Evolutionary conservation across 805 yeast species (phyloP).

Genomic region (Saccharomycopsis synnaedendra): DNA sequence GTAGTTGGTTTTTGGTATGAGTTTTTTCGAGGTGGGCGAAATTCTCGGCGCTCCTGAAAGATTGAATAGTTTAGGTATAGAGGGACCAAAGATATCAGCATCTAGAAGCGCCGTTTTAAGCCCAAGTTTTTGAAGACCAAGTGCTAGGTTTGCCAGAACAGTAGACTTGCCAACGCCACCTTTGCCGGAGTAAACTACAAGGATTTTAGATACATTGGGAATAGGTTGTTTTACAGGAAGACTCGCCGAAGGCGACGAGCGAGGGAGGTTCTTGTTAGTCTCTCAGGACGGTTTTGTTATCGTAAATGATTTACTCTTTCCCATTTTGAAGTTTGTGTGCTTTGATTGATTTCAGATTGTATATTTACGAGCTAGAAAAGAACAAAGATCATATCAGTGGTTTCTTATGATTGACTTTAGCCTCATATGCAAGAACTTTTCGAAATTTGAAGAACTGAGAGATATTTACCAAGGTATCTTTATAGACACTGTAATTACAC

Average conservation of each 20-base stretch:
- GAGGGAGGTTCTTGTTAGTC: no score
- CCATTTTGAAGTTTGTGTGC: no score
- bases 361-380: no score
- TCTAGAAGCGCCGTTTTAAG: constrained; percentile 60
- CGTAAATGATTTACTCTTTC: no score
- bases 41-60: constrained; percentile 60
- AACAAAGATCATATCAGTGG: no score
- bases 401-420: no score
- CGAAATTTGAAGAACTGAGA: no score
- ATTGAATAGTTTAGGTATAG: constrained; percentile 62
- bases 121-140: constrained; percentile 43
- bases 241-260: background rate
- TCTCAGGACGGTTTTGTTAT: no score
- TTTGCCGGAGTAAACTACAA: constrained; percentile 72
- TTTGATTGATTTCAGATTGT: no score
- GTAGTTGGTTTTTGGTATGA: constrained; percentile 58
- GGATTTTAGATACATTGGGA: constrained; percentile 47
- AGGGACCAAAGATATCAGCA: constrained; percentile 79
- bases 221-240: constrained; percentile 44
- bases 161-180: constrained; percentile 99
- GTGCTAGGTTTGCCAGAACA: constrained; percentile 51
- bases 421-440: no score
- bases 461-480: no score
- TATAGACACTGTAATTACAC: no score
- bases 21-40: constrained; percentile 33